Conservation (phyloP, 2,329 filamentous ascomycete genomes). For the Trichoderma asperellum region DNA sequence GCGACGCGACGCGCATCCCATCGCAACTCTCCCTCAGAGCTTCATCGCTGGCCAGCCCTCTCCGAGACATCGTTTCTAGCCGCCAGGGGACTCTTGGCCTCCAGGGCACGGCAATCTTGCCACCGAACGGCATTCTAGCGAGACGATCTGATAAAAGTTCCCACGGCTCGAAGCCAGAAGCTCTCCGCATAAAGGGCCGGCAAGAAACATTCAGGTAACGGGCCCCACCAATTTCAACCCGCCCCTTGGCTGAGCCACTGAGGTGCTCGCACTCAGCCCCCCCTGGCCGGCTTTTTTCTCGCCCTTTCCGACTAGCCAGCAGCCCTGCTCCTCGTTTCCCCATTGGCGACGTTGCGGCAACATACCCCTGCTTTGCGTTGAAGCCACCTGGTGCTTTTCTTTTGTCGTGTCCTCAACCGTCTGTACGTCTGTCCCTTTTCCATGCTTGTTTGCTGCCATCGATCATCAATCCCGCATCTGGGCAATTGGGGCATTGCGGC, state of each 20-base stretch:
- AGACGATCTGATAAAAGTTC: constrained; percentile 9
- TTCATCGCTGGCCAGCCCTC: not conserved
- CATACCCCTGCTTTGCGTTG: constrained; percentile 36
- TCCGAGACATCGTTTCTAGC: not conserved
- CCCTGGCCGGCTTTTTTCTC: constrained; percentile 15
- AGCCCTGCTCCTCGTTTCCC: constrained; percentile 36
- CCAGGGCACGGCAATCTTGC: constrained; percentile 20
- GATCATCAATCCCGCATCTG: constrained; percentile 7
- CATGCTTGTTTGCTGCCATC: constrained; percentile 18
- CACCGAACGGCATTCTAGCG: constrained; percentile 8
- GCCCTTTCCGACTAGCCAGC: constrained; percentile 27
- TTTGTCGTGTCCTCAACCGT: constrained; percentile 29
- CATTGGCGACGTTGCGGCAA: constrained; percentile 34
- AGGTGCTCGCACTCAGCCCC: not conserved
- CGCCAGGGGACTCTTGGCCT: not conserved
- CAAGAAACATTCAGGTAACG: constrained; percentile 6
- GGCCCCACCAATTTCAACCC: constrained; percentile 7
- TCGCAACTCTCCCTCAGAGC: not conserved
- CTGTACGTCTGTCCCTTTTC: constrained; percentile 29
- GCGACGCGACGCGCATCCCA: not conserved
- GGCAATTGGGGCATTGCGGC: not conserved
- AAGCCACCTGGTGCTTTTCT: constrained; percentile 43
- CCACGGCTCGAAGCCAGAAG: not conserved
- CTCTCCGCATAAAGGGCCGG: not conserved
- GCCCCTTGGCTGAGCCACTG: constrained; percentile 8